Conservation (phyloP, 495 filamentous ascomycete species). For the Hyaloscypha variabilis region DNA sequence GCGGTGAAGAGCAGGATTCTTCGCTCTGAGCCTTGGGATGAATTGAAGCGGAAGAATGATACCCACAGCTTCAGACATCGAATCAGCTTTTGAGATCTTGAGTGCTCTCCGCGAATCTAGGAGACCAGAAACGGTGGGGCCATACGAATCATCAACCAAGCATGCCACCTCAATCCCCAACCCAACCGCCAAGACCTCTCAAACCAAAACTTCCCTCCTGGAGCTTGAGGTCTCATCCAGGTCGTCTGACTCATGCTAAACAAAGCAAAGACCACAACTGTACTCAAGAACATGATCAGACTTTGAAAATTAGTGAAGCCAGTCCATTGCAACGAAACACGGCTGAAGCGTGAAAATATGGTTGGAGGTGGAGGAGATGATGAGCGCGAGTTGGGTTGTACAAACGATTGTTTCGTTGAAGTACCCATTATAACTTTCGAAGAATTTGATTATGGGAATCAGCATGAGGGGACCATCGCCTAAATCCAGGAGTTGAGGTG, state of each 20-base stretch:
- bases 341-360: not conserved
- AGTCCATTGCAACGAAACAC: not conserved
- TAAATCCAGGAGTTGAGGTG: not conserved
- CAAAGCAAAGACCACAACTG: not conserved
- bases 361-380: no score
- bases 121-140: not conserved
- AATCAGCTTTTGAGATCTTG: not conserved
- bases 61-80: not conserved
- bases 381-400: no score
- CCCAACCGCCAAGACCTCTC: not conserved
- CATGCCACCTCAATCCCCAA: slow-evolving; percentile 5
- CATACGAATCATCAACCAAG: slow-evolving; percentile 12
- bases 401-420: no score
- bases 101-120: not conserved
- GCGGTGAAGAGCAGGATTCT: not conserved
- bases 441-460: not conserved
- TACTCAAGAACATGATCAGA: not conserved
- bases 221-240: slow-evolving; percentile 2
- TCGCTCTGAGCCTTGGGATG: not conserved
- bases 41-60: not conserved
- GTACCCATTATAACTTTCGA: no score
- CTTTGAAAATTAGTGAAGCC: not conserved
- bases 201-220: slow-evolving; percentile 14
- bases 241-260: not conserved
- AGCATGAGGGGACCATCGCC: not conserved